phyloP scores from a whole-genome alignment of 768 basidiomycete genomes.

The Boletus fagicola region DNA sequence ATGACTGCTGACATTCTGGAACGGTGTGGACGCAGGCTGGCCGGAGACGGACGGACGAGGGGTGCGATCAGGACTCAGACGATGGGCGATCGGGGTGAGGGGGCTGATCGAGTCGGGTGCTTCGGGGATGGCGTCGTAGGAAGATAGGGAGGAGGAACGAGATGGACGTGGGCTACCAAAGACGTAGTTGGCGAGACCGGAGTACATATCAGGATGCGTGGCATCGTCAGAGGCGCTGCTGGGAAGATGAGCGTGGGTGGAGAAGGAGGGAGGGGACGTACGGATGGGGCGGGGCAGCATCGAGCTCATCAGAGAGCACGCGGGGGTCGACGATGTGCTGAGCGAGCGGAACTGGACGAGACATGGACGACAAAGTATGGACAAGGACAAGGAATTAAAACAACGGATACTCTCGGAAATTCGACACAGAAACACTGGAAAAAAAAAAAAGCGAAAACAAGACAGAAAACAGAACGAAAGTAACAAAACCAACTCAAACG shows the following conservation, averaged over 20 bases:
- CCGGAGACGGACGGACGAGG: constrained; percentile 44
- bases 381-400: constrained; percentile 7
- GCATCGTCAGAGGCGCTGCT: background rate
- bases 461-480: background rate
- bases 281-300: background rate
- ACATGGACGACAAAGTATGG: constrained; percentile 20
- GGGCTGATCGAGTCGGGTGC: constrained; percentile 37
- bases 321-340: constrained; percentile 32
- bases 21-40: constrained; percentile 2
- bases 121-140: constrained; percentile 15
- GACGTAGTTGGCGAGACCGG: constrained; percentile 40
- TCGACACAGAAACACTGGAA: background rate
- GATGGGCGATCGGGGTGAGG: constrained; percentile 29
- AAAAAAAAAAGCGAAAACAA: background rate
- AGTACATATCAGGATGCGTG: constrained; percentile 32
- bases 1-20: constrained; percentile 33
- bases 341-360: constrained; percentile 16
- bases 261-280: background rate
- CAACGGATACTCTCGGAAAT: background rate
- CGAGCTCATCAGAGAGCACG: constrained; percentile 28
- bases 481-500: background rate
- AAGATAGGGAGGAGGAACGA: constrained; percentile 15
- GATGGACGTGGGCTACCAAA: constrained; percentile 37
- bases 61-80: constrained; percentile 39
- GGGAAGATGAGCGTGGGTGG: background rate